Evolutionary conservation across 495 filamentous ascomycete genomes (phyloP).

Genomic region (Neurospora tetraspora): DNA sequence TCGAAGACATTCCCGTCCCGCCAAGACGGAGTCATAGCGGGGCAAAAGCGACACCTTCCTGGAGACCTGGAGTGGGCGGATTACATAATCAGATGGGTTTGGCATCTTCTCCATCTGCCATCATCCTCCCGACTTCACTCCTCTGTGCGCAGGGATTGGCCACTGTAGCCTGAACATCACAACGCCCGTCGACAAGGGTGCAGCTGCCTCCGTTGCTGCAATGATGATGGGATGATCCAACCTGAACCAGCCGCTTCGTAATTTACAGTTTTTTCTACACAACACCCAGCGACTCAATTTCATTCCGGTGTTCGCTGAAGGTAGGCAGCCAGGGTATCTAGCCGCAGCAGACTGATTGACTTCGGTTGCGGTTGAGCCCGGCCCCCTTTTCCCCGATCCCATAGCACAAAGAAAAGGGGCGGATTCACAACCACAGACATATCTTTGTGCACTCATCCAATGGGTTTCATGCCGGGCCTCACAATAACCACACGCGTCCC

Average conservation of each 20-base stretch:
- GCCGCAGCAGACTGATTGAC: not conserved
- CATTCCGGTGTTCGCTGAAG: not conserved
- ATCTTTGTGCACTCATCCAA: not conserved
- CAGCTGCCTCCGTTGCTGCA: not conserved
- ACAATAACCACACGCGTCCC: conserved; percentile 13
- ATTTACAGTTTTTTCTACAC: not conserved
- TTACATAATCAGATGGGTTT: not conserved
- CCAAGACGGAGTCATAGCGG: not conserved
- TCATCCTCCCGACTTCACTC: not conserved
- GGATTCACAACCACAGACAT: not conserved
- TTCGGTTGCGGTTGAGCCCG: not conserved
- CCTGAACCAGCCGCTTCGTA: not conserved
- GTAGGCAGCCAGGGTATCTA: not conserved
- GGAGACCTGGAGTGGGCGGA: not conserved
- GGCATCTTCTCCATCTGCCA: not conserved
- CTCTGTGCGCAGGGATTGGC: not conserved
- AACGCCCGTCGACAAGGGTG: not conserved
- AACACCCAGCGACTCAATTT: not conserved
- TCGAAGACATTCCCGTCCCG: not conserved
- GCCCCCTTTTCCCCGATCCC: not conserved
- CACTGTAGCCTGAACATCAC: not conserved
- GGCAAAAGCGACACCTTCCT: not conserved
- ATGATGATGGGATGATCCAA: not conserved
- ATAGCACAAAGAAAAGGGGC: not conserved
- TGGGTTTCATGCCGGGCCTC: conserved; percentile 16